Conservation (phyloP, 2,329 filamentous ascomycete genomes). For the Pseudocercospora fuligena region DNA sequence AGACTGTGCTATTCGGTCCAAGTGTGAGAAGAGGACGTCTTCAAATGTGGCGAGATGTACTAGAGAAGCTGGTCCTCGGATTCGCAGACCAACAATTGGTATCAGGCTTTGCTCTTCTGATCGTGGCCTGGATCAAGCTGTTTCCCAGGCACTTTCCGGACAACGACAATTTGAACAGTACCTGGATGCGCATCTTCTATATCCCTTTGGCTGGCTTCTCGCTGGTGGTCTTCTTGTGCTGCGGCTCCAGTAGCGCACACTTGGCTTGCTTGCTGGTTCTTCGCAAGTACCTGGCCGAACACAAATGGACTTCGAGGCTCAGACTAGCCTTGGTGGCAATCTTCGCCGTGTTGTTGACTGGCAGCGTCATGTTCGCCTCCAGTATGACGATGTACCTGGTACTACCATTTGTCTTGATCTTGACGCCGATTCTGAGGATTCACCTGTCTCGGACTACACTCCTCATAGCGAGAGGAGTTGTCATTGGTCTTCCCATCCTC, state of each 20-base stretch:
- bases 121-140: slow-evolving; percentile 10
- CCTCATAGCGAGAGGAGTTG: not conserved
- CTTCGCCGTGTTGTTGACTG: slow-evolving; percentile 6
- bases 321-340: slow-evolving; percentile 2
- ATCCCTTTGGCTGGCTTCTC: slow-evolving; percentile 3
- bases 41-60: slow-evolving; percentile 12
- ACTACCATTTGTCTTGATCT: no score
- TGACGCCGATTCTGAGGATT: no score
- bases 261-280: slow-evolving; percentile 14
- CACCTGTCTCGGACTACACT: no score
- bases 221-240: slow-evolving; percentile 16
- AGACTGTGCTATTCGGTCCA: not conserved
- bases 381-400: not conserved
- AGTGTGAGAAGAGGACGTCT: not conserved
- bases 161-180: not conserved
- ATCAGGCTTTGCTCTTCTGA: slow-evolving; percentile 13
- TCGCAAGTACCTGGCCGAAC: slow-evolving; percentile 12
- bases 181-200: not conserved
- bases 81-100: slow-evolving; percentile 20
- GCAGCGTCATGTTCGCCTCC: slow-evolving; percentile 4
- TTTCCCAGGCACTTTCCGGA: not conserved
- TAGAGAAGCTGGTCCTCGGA: slow-evolving; percentile 5
- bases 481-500: not conserved
- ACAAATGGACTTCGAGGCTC: slow-evolving; percentile 8
- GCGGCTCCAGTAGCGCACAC: slow-evolving; percentile 17